These are phyloP conservation scores for Solanum chacoense DNA, from an alignment of 305 asterid species.

Conservation along the genomic window DNA sequence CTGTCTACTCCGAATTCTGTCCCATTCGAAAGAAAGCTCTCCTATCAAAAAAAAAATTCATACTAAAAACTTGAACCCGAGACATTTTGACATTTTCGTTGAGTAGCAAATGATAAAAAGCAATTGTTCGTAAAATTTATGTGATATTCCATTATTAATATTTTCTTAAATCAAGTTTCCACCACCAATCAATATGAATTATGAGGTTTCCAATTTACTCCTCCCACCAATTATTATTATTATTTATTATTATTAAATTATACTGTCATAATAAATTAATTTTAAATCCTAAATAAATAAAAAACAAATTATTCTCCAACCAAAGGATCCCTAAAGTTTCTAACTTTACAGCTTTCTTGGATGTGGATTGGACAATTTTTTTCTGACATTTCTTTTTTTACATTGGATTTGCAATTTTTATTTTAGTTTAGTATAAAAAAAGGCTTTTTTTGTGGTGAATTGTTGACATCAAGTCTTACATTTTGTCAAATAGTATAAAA, in stretches of 20 bases:
- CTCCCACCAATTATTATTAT: neutral
- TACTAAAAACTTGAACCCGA: too few relatives aligned
- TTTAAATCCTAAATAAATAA: neutral
- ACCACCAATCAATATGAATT: neutral
- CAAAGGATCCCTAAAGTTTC: neutral
- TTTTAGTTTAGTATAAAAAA: neutral
- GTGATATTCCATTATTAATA: neutral
- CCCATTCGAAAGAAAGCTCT: neutral
- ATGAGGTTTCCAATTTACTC: neutral
- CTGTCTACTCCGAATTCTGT: accelerated
- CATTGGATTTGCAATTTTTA: neutral
- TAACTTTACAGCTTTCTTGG: neutral
- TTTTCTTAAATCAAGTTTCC: neutral
- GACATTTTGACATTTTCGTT: neutral
- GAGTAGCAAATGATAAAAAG: neutral
- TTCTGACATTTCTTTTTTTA: neutral
- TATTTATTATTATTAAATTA: neutral
- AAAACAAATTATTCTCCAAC: neutral
- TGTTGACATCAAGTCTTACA: neutral
- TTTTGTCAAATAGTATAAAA: neutral
- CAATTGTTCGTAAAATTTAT: neutral
- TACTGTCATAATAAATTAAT: neutral
- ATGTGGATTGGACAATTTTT: neutral
- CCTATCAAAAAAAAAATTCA: neutral
- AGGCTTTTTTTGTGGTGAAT: neutral